Percentiles rank a stretch among this genome's conserved stretches.
Evolutionary conservation across 257 asterid species (phyloP).

Genomic region (Forsythia viridissima): DNA sequence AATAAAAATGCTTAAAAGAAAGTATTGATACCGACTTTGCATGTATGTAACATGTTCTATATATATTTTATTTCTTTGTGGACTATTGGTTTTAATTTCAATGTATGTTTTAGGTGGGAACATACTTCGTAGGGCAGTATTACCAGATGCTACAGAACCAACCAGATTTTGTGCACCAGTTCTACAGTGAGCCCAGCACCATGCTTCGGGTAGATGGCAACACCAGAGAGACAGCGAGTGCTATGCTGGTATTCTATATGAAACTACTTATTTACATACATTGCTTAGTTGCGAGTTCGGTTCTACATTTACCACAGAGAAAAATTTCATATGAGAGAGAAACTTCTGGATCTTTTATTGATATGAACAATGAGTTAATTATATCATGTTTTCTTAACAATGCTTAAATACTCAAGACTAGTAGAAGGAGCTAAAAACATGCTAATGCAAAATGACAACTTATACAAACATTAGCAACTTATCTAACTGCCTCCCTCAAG

Average conservation of each 20-base stretch:
- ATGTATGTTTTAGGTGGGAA: conserved; percentile 68
- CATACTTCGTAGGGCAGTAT: conserved; percentile 94
- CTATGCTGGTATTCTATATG: conserved; percentile 68
- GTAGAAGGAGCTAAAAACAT: conserved; percentile 52
- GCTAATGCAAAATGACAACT: conserved; percentile 46
- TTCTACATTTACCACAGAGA: background rate
- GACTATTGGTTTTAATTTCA: conserved; percentile 20
- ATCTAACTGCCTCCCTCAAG: background rate
- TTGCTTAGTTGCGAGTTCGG: background rate
- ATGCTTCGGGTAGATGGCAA: conserved; percentile 89
- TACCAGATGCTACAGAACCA: conserved; percentile 87
- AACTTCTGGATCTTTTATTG: background rate
- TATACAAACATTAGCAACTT: background rate
- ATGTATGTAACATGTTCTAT: background rate
- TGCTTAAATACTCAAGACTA: conserved; percentile 29
- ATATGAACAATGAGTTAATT: background rate
- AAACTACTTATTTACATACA: conserved; percentile 18
- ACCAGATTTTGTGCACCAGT: conserved; percentile 83
- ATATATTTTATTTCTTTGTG: background rate
- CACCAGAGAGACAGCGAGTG: conserved; percentile 69
- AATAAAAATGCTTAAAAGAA: background rate
- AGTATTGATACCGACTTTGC: background rate
- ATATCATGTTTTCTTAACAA: background rate
- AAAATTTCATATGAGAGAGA: background rate
- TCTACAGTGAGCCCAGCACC: conserved; percentile 86